Evolutionary conservation across 306 rosid genomes (phyloP).

Genomic region (Amphicarpaea edgeworthii): DNA sequence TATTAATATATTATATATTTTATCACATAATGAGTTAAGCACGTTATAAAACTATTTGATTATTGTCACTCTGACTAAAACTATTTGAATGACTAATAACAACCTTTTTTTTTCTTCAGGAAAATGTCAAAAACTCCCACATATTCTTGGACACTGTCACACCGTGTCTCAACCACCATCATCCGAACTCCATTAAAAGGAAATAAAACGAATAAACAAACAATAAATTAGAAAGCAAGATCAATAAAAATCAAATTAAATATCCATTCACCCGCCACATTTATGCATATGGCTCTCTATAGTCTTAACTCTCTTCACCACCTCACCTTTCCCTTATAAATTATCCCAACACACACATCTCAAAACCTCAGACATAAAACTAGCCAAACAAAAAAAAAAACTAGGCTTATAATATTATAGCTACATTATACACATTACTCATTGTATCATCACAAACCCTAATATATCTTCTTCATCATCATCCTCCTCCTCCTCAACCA

Average conservation of each 20-base stretch:
- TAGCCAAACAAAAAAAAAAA: too few relatives aligned
- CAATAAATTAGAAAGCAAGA: neutral
- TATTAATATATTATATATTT: too few relatives aligned
- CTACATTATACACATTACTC: neutral
- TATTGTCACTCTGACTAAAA: too few relatives aligned
- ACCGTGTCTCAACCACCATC: conserved; percentile 52
- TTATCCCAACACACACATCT: conserved; percentile 28
- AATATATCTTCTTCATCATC: neutral
- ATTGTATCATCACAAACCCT: neutral
- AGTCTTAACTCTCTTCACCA: conserved; percentile 25
- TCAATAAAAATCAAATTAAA: neutral
- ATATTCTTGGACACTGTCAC: conserved; percentile 38
- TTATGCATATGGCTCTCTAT: conserved; percentile 7
- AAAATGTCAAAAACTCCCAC: conserved; percentile 20
- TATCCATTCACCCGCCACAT: conserved; percentile 48
- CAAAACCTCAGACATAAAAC: conserved; percentile 23
- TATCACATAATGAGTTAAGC: too few relatives aligned
- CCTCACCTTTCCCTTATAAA: conserved; percentile 37
- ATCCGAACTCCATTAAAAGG: conserved; percentile 45
- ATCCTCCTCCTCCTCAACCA: too few relatives aligned
- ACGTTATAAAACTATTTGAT: too few relatives aligned
- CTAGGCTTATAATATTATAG: too few relatives aligned
- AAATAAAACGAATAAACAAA: neutral
- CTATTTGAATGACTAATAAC: too few relatives aligned
- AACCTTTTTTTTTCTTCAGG: too few relatives aligned